Conservation (phyloP, 805 yeast species). For the Cyberlindnera petersonii region DNA sequence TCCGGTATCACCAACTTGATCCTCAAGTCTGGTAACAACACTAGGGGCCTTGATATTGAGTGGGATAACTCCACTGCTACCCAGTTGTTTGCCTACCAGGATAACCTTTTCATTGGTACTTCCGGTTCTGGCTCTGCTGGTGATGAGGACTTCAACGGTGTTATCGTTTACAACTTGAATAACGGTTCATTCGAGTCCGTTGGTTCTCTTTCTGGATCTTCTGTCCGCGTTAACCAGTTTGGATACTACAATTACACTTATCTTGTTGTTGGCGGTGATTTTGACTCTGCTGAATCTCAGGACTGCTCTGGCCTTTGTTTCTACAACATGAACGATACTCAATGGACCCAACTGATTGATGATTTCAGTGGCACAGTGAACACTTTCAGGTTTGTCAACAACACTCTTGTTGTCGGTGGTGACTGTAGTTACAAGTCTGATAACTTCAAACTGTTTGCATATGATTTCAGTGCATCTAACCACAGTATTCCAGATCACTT, state of each 20-base stretch:
- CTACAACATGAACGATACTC: slow-evolving; percentile 48
- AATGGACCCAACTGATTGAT: slow-evolving; percentile 46
- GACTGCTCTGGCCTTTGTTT: slow-evolving; percentile 64
- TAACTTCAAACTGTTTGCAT: slow-evolving; percentile 43
- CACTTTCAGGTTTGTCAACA: slow-evolving; percentile 45
- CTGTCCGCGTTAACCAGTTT: slow-evolving; percentile 38
- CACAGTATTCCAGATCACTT: slow-evolving; percentile 26
- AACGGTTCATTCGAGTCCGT: slow-evolving; percentile 23
- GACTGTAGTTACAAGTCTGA: slow-evolving; percentile 41
- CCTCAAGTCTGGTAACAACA: slow-evolving; percentile 26
- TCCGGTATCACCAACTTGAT: slow-evolving; percentile 22
- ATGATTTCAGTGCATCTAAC: slow-evolving; percentile 44
- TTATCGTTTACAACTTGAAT: slow-evolving; percentile 50
- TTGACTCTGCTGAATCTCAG: slow-evolving; percentile 52
- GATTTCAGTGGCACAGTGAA: slow-evolving; percentile 50
- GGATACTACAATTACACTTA: slow-evolving; percentile 32
- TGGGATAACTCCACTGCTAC: slow-evolving; percentile 25
- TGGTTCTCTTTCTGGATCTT: slow-evolving; percentile 24
- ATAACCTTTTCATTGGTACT: slow-evolving; percentile 40
- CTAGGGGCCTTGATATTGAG: slow-evolving; percentile 28
- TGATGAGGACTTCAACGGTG: slow-evolving; percentile 35
- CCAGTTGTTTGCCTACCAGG: slow-evolving; percentile 16
- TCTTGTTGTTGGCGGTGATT: slow-evolving; percentile 72
- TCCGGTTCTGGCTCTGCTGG: slow-evolving; percentile 34
- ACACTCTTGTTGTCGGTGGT: slow-evolving; percentile 49